Conservation (phyloP, 179 eudicot genomes). For the Heliamphora pulchella region DNA sequence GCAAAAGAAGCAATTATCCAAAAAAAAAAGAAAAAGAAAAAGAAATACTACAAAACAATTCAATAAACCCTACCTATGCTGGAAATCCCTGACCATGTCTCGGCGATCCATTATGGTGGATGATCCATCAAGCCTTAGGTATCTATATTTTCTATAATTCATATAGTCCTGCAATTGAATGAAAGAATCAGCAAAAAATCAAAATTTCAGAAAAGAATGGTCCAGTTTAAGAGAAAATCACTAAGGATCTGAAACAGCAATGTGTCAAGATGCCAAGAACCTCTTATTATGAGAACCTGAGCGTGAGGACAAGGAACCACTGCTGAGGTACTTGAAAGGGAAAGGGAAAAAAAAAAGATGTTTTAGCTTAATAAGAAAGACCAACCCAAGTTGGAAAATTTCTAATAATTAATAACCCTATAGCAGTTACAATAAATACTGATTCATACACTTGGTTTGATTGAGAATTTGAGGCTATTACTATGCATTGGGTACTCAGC, state of each 20-base stretch:
- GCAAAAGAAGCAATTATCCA: neutral
- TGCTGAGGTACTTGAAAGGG: neutral
- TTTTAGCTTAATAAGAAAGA: neutral
- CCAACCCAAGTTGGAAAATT: neutral
- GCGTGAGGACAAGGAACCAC: neutral
- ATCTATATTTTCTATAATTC: slow-evolving; percentile 88
- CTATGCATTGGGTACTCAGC: neutral
- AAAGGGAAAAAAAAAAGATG: neutral
- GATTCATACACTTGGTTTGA: neutral
- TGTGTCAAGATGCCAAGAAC: neutral
- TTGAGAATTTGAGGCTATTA: neutral
- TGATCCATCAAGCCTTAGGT: slow-evolving; percentile 95
- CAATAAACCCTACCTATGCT: slow-evolving; percentile 49
- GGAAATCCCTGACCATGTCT: slow-evolving; percentile 97
- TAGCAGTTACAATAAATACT: neutral
- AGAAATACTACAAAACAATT: neutral
- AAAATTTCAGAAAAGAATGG: slow-evolving; percentile 1
- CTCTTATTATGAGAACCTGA: neutral
- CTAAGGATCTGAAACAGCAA: neutral
- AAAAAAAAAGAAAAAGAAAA: no score
- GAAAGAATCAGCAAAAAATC: slow-evolving; percentile 3
- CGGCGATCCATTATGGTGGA: slow-evolving; percentile 96
- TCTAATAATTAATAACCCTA: neutral
- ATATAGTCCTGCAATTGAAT: slow-evolving; percentile 70
- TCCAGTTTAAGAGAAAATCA: neutral